Evolutionary conservation across 75 land plant species (phyloP).

Genomic region (Pinus taeda): DNA sequence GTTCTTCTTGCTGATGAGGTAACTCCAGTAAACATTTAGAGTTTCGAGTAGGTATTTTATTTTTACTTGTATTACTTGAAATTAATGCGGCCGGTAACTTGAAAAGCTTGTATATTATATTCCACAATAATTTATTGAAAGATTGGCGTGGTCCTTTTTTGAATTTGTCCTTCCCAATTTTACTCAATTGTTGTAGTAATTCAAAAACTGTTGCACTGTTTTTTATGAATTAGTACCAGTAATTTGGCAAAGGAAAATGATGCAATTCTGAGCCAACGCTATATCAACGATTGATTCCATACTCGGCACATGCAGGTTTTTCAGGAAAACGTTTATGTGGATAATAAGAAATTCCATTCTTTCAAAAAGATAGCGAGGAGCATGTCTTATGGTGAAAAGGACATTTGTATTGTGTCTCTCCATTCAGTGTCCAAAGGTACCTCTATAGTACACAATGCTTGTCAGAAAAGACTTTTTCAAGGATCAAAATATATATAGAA

Average conservation of each 20-base stretch:
- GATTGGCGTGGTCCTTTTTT: background rate
- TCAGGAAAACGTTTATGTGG: conserved; percentile 93
- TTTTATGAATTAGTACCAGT: background rate
- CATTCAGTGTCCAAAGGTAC: conserved; percentile 98
- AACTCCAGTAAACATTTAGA: conserved; percentile 10
- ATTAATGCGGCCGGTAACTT: background rate
- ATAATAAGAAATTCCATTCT: conserved; percentile 87
- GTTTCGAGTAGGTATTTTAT: conserved; percentile 1
- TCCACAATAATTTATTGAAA: background rate
- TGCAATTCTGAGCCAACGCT: background rate
- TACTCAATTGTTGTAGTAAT: background rate
- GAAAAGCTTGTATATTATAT: background rate
- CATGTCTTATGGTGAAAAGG: conserved; percentile 86
- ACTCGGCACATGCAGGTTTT: conserved; percentile 65
- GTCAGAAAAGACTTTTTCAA: background rate
- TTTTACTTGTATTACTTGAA: background rate
- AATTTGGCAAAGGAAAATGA: background rate
- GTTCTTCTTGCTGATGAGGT: conserved; percentile 99
- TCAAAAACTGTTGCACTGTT: background rate
- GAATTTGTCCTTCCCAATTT: background rate
- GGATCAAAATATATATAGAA: background rate
- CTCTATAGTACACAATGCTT: background rate
- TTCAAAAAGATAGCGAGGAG: conserved; percentile 92
- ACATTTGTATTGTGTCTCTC: conserved; percentile 75
- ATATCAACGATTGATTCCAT: background rate